phyloP scores from a whole-genome alignment of 1,139 yeast genomes.

The Meyerozyma athensensis region DNA sequence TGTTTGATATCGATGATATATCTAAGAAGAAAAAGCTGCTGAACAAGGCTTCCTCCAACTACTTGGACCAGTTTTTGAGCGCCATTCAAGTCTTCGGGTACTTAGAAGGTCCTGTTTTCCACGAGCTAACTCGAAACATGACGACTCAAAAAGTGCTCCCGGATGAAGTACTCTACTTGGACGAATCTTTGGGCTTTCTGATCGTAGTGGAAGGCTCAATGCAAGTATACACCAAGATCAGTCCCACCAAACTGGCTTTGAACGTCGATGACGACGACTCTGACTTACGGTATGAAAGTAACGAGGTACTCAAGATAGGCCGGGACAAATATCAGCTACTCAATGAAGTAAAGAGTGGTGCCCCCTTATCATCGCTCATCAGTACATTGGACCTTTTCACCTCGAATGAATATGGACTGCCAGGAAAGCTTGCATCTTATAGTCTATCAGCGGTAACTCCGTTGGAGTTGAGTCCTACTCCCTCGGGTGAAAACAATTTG shows the following conservation, averaged over 20 bases:
- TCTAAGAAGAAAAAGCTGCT: conserved; percentile 23
- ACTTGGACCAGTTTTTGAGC: conserved; percentile 81
- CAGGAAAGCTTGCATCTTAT: conserved; percentile 30
- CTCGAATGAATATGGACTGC: conserved; percentile 9
- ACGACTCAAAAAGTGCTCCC: conserved; percentile 77
- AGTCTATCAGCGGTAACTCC: conserved; percentile 15
- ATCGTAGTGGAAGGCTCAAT: conserved; percentile 93
- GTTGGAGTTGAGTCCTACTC: not conserved
- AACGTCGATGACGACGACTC: conserved; percentile 15
- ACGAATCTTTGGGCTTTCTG: conserved; percentile 73
- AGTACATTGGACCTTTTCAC: conserved; percentile 65
- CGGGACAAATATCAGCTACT: conserved; percentile 65
- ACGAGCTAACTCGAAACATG: conserved; percentile 88
- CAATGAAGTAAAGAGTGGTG: conserved; percentile 81
- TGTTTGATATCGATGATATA: conserved; percentile 11
- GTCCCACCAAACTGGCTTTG: conserved; percentile 14
- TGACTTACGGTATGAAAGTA: conserved; percentile 28
- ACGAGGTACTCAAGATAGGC: conserved; percentile 41
- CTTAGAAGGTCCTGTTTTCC: conserved; percentile 83
- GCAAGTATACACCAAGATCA: conserved; percentile 67
- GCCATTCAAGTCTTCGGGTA: conserved; percentile 95
- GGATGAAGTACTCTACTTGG: conserved; percentile 71
- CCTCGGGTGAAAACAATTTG: conserved; percentile 7
- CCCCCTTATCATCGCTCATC: conserved; percentile 78
- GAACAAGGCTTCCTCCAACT: conserved; percentile 30